A percentile compares a stretch with the other conserved stretches of the same genome.
Evolutionary conservation across 1,284 basidiomycete species (phyloP).

Genomic region (Mycena citricolor): DNA sequence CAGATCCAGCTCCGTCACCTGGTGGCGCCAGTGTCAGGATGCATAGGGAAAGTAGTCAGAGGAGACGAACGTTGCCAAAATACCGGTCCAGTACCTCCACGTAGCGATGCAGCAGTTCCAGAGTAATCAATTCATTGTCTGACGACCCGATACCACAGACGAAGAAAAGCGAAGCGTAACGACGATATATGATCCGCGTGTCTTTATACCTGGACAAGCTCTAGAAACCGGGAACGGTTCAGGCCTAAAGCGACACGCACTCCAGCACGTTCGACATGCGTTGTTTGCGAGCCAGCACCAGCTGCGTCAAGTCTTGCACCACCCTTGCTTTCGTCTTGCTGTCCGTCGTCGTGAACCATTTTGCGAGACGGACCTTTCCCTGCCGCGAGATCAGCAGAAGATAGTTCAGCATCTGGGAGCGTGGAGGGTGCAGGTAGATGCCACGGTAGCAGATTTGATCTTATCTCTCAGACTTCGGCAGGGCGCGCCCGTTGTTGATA

Average conservation of each 20-base stretch:
- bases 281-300: conserved; percentile 94
- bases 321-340: conserved; percentile 96
- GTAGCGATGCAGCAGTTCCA: conserved; percentile 97
- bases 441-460: too few species aligned
- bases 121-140: conserved; percentile 91
- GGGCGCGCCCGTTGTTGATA: too few species aligned
- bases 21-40: conserved; percentile 8
- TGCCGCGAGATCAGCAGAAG: conserved; percentile 91
- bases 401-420: conserved; percentile 91
- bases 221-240: background rate
- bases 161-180: conserved; percentile 98
- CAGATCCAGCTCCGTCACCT: conserved; percentile 98
- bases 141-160: conserved; percentile 86
- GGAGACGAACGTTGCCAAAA: conserved; percentile 87
- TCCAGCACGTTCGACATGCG: conserved; percentile 99
- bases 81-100: conserved; percentile 99
- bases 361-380: conserved; percentile 89
- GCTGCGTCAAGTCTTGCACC: conserved; percentile 98
- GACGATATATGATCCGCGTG: conserved; percentile 95
- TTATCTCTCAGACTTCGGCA: too few species aligned
- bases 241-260: conserved; percentile 66
- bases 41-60: background rate
- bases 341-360: conserved; percentile 97
- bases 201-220: conserved; percentile 47
- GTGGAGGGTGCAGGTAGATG: background rate